These are phyloP conservation scores for Murraya paniculata DNA, from an alignment of 345 rosid genomes.

Conservation along the genomic window DNA sequence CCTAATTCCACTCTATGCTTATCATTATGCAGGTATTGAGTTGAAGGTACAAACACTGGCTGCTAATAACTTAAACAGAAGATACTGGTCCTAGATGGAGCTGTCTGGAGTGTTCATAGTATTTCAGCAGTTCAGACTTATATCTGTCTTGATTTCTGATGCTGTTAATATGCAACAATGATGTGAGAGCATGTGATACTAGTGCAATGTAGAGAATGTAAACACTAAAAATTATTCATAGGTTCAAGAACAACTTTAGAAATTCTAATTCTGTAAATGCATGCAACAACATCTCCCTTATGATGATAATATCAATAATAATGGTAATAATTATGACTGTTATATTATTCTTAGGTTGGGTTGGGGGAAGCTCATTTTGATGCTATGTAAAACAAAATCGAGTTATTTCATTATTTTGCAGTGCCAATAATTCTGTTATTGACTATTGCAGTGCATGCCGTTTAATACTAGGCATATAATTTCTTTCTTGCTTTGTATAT, in stretches of 20 bases:
- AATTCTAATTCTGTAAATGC: background rate
- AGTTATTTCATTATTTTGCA: background rate
- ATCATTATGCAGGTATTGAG: background rate
- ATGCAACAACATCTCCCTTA: background rate
- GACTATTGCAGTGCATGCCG: background rate
- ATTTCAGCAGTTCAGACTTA: constrained; percentile 5
- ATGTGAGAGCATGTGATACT: background rate
- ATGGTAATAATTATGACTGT: background rate
- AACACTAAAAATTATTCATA: background rate
- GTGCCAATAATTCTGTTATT: background rate
- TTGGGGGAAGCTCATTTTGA: background rate
- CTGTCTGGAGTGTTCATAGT: background rate
- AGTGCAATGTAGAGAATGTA: background rate
- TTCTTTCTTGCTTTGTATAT: constrained; percentile 20
- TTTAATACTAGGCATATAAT: constrained; percentile 5
- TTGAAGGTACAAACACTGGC: background rate
- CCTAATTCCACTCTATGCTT: background rate
- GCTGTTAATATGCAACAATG: background rate
- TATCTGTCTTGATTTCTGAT: background rate
- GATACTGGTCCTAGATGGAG: background rate
- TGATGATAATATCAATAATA: too few relatives aligned
- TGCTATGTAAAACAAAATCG: background rate
- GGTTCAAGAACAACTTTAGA: background rate
- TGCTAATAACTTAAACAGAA: background rate
- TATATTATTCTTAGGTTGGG: background rate